Evolutionary conservation across 805 yeast genomes (phyloP).

Genomic region (Maudiozyma barnettii): DNA sequence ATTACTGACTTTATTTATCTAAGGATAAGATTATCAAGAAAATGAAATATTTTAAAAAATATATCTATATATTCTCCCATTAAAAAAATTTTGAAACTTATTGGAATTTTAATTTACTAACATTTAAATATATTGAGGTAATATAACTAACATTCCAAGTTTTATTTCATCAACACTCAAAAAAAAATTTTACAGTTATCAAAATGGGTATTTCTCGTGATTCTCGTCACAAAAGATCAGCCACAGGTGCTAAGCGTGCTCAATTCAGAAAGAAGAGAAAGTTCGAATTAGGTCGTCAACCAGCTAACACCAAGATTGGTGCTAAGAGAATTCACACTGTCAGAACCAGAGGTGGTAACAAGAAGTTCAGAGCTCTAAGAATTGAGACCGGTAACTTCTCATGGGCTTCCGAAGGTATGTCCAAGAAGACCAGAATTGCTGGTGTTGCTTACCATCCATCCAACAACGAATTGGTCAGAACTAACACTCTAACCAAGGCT

Average conservation of each 20-base stretch:
- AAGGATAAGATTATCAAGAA: no score
- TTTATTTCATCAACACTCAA: no score
- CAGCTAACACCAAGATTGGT: conserved; percentile 99
- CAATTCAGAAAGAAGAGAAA: conserved; percentile 99
- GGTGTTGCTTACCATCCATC: conserved; percentile 99
- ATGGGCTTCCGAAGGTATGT: conserved; percentile 98
- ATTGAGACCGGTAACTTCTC: conserved; percentile 98
- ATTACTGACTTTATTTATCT: no score
- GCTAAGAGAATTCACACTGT: conserved; percentile 97
- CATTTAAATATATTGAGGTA: not conserved
- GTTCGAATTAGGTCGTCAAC: conserved; percentile 99
- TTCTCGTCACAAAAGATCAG: conserved; percentile 99
- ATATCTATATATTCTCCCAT: no score
- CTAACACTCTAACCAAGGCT: conserved; percentile 97
- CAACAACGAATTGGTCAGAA: conserved; percentile 98
- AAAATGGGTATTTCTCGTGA: conserved; percentile 99
- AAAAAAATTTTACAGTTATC: conserved; percentile 20
- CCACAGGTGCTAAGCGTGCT: conserved; percentile 99
- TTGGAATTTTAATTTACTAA: not conserved
- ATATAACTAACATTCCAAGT: no score
- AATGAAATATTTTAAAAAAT: no score
- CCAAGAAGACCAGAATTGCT: conserved; percentile 98
- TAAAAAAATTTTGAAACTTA: no score
- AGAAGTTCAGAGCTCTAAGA: conserved; percentile 99
- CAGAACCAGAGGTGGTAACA: conserved; percentile 99